Evolutionary conservation across 208 protist species (phyloP).

Genomic region (Leptomonas pyrrhocoris): DNA sequence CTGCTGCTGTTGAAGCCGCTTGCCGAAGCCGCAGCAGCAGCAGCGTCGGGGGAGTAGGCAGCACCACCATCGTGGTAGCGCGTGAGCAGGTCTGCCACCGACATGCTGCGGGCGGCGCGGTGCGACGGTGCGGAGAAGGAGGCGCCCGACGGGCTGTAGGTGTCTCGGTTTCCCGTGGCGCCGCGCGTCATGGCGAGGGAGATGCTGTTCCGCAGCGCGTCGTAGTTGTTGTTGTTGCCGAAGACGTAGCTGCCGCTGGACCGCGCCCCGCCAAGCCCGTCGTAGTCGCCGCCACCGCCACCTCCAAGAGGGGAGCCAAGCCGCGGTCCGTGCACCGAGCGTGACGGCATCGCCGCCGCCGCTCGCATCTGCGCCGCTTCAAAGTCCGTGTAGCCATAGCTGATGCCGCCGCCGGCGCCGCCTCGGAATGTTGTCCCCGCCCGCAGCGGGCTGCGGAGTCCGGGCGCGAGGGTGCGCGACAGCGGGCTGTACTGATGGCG

Average conservation of each 20-base stretch:
- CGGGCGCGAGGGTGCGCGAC: neutral
- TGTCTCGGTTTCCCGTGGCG: neutral
- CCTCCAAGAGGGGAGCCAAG: no score
- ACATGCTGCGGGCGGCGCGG: slow-evolving; percentile 1
- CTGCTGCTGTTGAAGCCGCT: neutral
- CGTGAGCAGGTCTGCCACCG: neutral
- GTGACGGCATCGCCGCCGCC: no score
- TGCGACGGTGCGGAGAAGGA: neutral
- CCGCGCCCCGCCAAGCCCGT: no score
- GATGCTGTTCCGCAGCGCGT: slow-evolving; percentile 1
- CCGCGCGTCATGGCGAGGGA: neutral
- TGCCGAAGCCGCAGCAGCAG: neutral
- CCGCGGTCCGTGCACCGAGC: no score
- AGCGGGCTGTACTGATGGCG: slow-evolving; percentile 1
- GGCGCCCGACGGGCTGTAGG: neutral
- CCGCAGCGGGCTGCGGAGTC: neutral
- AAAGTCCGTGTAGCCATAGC: no score
- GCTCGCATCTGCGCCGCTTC: neutral
- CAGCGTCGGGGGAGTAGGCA: neutral
- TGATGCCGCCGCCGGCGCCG: no score
- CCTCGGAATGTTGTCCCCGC: no score
- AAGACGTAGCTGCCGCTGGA: no score
- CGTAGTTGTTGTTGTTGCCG: neutral
- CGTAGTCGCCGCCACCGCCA: no score
- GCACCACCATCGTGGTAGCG: neutral